Conservation (phyloP, 2,329 filamentous ascomycete genomes). For the Whalleya microplaca region DNA sequence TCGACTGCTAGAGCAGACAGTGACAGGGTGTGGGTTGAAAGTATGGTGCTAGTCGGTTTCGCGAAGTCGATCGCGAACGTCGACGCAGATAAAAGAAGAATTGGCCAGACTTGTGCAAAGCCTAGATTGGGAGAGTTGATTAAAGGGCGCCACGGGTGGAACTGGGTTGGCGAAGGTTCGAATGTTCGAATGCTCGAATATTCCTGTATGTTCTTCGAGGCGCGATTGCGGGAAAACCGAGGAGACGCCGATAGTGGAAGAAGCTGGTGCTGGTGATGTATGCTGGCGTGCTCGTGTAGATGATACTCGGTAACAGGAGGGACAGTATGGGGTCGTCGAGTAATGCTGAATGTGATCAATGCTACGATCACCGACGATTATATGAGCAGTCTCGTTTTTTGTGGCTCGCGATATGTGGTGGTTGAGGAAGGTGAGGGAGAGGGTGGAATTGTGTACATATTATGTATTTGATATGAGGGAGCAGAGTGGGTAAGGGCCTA, state of each 20-base stretch:
- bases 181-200: no score
- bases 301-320: constrained; percentile 20
- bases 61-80: constrained; percentile 30
- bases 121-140: constrained; percentile 6
- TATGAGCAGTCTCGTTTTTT: constrained; percentile 23
- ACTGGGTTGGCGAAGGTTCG: constrained; percentile 7
- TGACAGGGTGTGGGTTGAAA: constrained; percentile 9
- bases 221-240: constrained; percentile 9
- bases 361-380: constrained; percentile 19
- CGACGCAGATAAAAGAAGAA: constrained; percentile 15
- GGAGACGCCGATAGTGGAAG: constrained; percentile 5
- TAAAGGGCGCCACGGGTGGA: constrained; percentile 26
- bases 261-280: constrained; percentile 19
- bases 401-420: constrained; percentile 30
- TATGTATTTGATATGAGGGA: constrained; percentile 38
- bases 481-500: constrained; percentile 29
- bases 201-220: constrained; percentile 11
- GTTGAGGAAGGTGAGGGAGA: constrained; percentile 28
- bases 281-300: constrained; percentile 19
- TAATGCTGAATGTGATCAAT: constrained; percentile 30
- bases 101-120: constrained; percentile 3
- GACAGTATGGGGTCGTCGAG: constrained; percentile 11
- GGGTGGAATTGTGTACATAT: constrained; percentile 41
- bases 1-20: constrained; percentile 30
- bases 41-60: constrained; percentile 26